These are phyloP conservation scores for Polyporus tsugae DNA, from an alignment of 1,284 basidiomycete species.

Conservation along the genomic window DNA sequence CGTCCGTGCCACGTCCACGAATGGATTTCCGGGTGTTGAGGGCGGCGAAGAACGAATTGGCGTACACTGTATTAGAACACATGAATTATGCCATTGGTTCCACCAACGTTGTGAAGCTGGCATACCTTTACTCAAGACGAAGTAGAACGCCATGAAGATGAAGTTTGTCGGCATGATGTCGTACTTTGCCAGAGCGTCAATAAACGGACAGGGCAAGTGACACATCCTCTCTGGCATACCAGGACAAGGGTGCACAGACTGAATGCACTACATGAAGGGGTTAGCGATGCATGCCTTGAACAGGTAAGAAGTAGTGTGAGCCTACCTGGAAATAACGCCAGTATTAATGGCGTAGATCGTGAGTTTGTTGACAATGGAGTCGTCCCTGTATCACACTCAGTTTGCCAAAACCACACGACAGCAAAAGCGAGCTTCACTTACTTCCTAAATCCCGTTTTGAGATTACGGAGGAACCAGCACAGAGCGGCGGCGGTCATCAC, in stretches of 20 bases:
- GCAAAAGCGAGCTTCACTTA: slow-evolving; percentile 34
- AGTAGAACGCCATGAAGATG: slow-evolving; percentile 66
- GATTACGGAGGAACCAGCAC: slow-evolving; percentile 59
- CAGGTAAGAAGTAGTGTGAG: neutral
- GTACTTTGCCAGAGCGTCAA: slow-evolving; percentile 53
- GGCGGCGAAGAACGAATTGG: slow-evolving; percentile 67
- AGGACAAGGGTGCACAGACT: slow-evolving; percentile 64
- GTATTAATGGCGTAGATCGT: slow-evolving; percentile 66
- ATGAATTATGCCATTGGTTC: slow-evolving; percentile 5
- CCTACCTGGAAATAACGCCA: slow-evolving; percentile 67
- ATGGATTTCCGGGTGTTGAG: slow-evolving; percentile 54
- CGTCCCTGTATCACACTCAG: slow-evolving; percentile 49
- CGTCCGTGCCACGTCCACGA: slow-evolving; percentile 54
- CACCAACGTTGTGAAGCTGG: neutral
- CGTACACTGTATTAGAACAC: slow-evolving; percentile 57
- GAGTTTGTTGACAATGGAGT: slow-evolving; percentile 63
- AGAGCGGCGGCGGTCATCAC: slow-evolving; percentile 57
- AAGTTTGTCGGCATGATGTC: slow-evolving; percentile 63
- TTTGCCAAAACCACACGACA: neutral
- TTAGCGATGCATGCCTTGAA: neutral
- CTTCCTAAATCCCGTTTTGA: slow-evolving; percentile 57
- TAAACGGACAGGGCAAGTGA: neutral
- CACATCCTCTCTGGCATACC: slow-evolving; percentile 46
- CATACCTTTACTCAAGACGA: slow-evolving; percentile 69
- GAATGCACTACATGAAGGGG: slow-evolving; percentile 52